A percentile compares a stretch with the other conserved stretches of the same genome.
Conservation (phyloP, 2,329 filamentous ascomycete genomes). For the Aureobasidium uvarum region DNA sequence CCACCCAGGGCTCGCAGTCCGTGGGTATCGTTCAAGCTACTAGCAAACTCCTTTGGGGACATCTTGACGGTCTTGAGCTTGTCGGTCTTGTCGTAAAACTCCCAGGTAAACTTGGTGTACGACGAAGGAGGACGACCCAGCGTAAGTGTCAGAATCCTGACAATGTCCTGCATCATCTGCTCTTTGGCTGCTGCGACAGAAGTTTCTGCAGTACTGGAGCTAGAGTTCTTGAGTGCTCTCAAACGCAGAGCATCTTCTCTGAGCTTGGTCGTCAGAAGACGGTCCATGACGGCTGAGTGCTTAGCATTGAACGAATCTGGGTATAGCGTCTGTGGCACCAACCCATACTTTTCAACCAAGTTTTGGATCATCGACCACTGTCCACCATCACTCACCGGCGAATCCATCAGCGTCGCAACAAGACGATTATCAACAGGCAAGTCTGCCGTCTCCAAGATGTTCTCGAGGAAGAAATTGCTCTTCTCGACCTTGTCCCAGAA, state of each 20-base stretch:
- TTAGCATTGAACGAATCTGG: slow-evolving; percentile 78
- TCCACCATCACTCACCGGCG: slow-evolving; percentile 75
- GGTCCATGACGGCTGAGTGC: slow-evolving; percentile 68
- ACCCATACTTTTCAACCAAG: slow-evolving; percentile 79
- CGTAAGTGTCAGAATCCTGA: slow-evolving; percentile 76
- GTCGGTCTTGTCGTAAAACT: slow-evolving; percentile 68
- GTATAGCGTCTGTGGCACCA: slow-evolving; percentile 75
- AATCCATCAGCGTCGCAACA: slow-evolving; percentile 65
- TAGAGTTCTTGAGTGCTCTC: slow-evolving; percentile 53
- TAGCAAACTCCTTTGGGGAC: slow-evolving; percentile 70
- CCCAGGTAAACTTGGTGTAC: slow-evolving; percentile 71
- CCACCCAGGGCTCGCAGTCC: slow-evolving; percentile 58
- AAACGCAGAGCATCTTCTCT: slow-evolving; percentile 79
- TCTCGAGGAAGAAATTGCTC: slow-evolving; percentile 83
- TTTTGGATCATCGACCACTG: slow-evolving; percentile 93
- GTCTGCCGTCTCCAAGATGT: slow-evolving; percentile 69
- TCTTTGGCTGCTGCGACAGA: slow-evolving; percentile 59
- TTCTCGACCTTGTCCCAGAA: slow-evolving; percentile 96
- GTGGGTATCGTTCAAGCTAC: slow-evolving; percentile 61
- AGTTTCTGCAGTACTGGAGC: slow-evolving; percentile 40
- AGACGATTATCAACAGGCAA: slow-evolving; percentile 71
- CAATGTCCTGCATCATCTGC: slow-evolving; percentile 75
- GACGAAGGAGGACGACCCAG: slow-evolving; percentile 75
- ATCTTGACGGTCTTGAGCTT: slow-evolving; percentile 61
- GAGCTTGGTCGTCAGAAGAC: slow-evolving; percentile 76